These are phyloP conservation scores for Phylloporus scabripes DNA, from an alignment of 768 basidiomycete species.

Conservation along the genomic window DNA sequence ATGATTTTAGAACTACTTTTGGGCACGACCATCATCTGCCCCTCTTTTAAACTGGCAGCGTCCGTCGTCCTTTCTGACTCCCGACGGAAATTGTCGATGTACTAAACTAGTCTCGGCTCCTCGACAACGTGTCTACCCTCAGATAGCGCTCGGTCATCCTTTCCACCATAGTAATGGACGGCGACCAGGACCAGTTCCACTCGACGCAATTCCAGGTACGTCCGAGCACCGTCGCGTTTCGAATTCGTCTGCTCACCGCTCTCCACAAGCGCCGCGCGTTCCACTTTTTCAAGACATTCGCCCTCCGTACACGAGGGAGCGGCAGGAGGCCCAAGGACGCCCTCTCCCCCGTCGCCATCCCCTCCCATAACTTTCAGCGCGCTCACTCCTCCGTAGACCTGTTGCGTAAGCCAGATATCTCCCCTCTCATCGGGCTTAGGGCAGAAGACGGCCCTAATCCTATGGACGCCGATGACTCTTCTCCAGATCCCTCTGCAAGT, in stretches of 20 bases:
- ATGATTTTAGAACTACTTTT: neutral
- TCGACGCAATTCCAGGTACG: slow-evolving; percentile 28
- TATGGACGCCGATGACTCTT: slow-evolving; percentile 30
- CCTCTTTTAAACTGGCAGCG: neutral
- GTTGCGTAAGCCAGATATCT: slow-evolving; percentile 23
- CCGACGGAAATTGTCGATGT: slow-evolving; percentile 14
- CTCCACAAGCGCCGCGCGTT: slow-evolving; percentile 28
- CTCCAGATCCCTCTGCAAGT: slow-evolving; percentile 24
- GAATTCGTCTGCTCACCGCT: slow-evolving; percentile 7
- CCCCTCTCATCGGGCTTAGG: slow-evolving; percentile 21
- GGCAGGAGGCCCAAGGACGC: slow-evolving; percentile 26
- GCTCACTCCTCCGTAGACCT: slow-evolving; percentile 34
- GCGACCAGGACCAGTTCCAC: slow-evolving; percentile 21
- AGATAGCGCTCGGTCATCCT: slow-evolving; percentile 19
- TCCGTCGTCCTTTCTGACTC: neutral
- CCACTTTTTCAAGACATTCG: slow-evolving; percentile 37
- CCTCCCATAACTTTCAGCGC: slow-evolving; percentile 21
- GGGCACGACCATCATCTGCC: neutral
- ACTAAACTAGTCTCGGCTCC: slow-evolving; percentile 17
- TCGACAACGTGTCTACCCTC: slow-evolving; percentile 25
- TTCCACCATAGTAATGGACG: slow-evolving; percentile 27
- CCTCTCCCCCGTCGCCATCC: slow-evolving; percentile 20
- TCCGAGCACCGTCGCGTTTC: slow-evolving; percentile 7
- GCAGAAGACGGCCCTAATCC: slow-evolving; percentile 19
- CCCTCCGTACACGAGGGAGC: slow-evolving; percentile 30